Percentiles rank a stretch among this genome's conserved stretches.
phyloP scores from a whole-genome alignment of 176 grass and related monocot species.

The Eleusine coracana region DNA sequence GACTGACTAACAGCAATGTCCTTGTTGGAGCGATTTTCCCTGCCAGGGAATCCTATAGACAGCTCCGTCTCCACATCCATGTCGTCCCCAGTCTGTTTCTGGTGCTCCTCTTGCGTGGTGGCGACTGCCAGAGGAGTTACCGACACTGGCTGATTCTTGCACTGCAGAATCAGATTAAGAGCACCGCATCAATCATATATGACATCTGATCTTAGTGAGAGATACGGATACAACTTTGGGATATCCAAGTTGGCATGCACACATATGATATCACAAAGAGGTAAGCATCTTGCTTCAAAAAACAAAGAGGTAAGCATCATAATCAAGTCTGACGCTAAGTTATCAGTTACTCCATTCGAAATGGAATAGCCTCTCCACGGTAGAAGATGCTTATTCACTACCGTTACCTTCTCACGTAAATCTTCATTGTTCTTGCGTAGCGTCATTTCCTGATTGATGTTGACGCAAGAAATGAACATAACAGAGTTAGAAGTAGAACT shows the following conservation, averaged over 20 bases:
- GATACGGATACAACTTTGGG: neutral
- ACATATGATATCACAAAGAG: constrained; percentile 45
- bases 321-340: neutral
- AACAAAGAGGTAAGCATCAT: neutral
- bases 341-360: neutral
- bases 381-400: neutral
- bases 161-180: constrained; percentile 40
- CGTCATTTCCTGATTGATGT: constrained; percentile 47
- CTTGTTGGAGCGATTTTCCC: neutral
- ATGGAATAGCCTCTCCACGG: neutral
- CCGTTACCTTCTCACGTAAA: constrained; percentile 52
- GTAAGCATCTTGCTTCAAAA: neutral
- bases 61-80: constrained; percentile 74
- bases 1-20: neutral
- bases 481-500: constrained; percentile 21
- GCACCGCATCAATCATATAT: neutral
- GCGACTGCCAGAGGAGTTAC: neutral
- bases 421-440: constrained; percentile 55
- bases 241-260: neutral
- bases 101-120: neutral
- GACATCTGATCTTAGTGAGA: neutral
- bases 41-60: constrained; percentile 61
- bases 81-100: neutral
- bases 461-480: constrained; percentile 1
- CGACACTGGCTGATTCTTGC: constrained; percentile 31